phyloP scores from a whole-genome alignment of 805 yeast species.

The Ogataea ramenticola region DNA sequence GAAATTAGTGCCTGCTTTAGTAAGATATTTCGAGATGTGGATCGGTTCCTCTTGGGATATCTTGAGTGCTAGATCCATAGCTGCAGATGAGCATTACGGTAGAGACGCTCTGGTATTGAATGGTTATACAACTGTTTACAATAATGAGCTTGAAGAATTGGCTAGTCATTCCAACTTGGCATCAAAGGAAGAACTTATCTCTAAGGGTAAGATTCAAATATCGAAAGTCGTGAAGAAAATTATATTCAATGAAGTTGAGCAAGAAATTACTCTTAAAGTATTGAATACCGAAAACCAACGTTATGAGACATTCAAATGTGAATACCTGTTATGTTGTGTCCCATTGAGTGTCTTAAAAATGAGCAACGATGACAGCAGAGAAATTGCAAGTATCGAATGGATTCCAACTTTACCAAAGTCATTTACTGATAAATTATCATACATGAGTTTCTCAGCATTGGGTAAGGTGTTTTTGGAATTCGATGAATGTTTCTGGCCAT shows the following conservation, averaged over 20 bases:
- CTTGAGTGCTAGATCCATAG: constrained; percentile 50
- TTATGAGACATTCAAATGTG: constrained; percentile 15
- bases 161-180: constrained; percentile 5
- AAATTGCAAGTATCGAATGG: constrained; percentile 24
- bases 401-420: constrained; percentile 27
- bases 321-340: constrained; percentile 40
- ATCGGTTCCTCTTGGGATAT: constrained; percentile 63
- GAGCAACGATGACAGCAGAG: constrained; percentile 17
- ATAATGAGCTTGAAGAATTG: constrained; percentile 24
- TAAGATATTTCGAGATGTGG: constrained; percentile 64
- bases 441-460: constrained; percentile 32
- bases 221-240: constrained; percentile 18
- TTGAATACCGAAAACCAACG: constrained; percentile 5
- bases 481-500: constrained; percentile 39
- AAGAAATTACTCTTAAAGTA: constrained; percentile 14
- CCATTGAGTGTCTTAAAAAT: constrained; percentile 43
- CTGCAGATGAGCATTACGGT: constrained; percentile 56
- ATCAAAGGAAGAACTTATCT: background rate
- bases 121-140: constrained; percentile 40
- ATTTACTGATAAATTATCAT: constrained; percentile 20
- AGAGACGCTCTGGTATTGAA: constrained; percentile 60
- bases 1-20: constrained; percentile 38
- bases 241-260: constrained; percentile 11
- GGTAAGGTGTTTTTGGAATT: constrained; percentile 44
- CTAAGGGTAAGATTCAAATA: background rate